Percentiles rank a stretch among this genome's conserved stretches.
phyloP scores from a whole-genome alignment of 805 yeast genomes.

The Saturnispora ahearnii region DNA sequence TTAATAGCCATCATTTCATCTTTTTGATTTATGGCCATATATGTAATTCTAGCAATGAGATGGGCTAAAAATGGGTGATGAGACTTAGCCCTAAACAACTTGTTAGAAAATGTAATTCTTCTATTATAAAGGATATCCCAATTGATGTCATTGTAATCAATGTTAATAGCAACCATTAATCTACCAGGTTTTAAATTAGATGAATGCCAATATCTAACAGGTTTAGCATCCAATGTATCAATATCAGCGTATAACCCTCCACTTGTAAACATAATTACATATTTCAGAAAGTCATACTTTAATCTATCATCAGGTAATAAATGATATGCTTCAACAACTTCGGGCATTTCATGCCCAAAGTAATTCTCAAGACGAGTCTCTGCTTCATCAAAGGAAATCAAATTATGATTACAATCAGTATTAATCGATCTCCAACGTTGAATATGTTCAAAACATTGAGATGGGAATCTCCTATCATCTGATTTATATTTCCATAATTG shows the following conservation, averaged over 20 bases:
- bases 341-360: slow-evolving; percentile 34
- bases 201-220: slow-evolving; percentile 28
- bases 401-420: slow-evolving; percentile 25
- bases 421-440: slow-evolving; percentile 28
- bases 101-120: slow-evolving; percentile 24
- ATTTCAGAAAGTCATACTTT: slow-evolving; percentile 47
- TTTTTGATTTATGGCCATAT: slow-evolving; percentile 20
- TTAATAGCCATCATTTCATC: slow-evolving; percentile 19
- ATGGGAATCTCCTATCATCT: slow-evolving; percentile 25
- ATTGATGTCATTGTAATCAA: slow-evolving; percentile 25
- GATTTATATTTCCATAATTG: slow-evolving; percentile 22
- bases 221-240: slow-evolving; percentile 47
- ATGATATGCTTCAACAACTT: slow-evolving; percentile 41
- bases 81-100: slow-evolving; percentile 24
- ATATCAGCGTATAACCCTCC: slow-evolving; percentile 62
- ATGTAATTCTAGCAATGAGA: slow-evolving; percentile 26
- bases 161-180: slow-evolving; percentile 24
- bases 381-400: slow-evolving; percentile 24
- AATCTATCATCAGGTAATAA: slow-evolving; percentile 42
- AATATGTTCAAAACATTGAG: slow-evolving; percentile 23
- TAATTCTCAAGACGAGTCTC: slow-evolving; percentile 22
- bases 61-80: slow-evolving; percentile 30
- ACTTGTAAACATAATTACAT: slow-evolving; percentile 38
- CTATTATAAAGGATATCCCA: slow-evolving; percentile 28
- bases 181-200: slow-evolving; percentile 17